Base-by-base conservation (phyloP, 306 rosid species). In the Corylus avellana region DNA sequence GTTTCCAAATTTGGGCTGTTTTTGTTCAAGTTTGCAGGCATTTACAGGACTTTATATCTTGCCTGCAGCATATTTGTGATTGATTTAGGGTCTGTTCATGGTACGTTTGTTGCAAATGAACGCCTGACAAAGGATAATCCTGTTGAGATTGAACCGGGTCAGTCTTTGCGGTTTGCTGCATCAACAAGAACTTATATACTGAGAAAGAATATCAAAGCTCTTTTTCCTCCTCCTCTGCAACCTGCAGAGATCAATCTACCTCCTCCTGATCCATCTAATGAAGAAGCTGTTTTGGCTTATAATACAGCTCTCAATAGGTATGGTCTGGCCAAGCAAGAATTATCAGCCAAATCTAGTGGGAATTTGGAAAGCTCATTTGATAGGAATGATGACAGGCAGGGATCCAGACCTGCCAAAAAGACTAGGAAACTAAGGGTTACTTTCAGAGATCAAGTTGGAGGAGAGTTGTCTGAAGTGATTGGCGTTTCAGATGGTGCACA, bases 41-140 rank as follows among this genome's bases (percentile, higher is more conserved):
- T 58, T 76, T 62, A 11, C 51, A 48, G 51, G 51, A 48, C 51
- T 48, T 48, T 70, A 51, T 83, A 72, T 72, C 62, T 81, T 72
- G 13, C 51, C 73, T 80, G 57, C 98, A 95, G 99, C 84, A 44
- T 93, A 73, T 95, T 91, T 81, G 98, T 95, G 46, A 91, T 93
- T 82, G 99, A 95, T 90, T 79, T 95, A 90, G 99, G 98, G 39
- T 95, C 99, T 83, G 98, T 94, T 1, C 99, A 95, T 80, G 99
- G 99, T 61, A 95, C 99, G 82, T 95, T 93, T 88, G 99, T 93
- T 84, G 99, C 99, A 70, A 95, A 95, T 59, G 99, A 95, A 84
- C 89, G 98, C 25, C 84, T 93, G 82, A 86, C 94, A 50, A 95
- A 95, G 84, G 96, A 95, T 79, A 90, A 90, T n/a, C 98, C 99